phyloP scores from a whole-genome alignment of 208 protist genomes.

The Vickermania ingenoplastis region DNA sequence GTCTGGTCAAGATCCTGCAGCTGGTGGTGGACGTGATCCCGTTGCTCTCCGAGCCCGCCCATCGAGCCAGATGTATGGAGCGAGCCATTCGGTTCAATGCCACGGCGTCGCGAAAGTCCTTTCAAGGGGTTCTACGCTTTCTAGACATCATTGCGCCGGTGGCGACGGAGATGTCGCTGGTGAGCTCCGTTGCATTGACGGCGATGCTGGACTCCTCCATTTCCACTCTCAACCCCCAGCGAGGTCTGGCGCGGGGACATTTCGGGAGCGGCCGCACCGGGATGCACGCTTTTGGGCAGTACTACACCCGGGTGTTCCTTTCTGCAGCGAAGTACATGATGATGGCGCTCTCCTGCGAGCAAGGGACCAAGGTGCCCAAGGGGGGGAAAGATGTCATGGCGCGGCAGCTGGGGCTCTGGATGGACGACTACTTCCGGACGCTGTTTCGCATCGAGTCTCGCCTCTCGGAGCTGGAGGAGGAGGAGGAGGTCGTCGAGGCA shows the following conservation, averaged over 20 bases:
- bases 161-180: constrained; percentile 13
- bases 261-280: background rate
- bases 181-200: constrained; percentile 10
- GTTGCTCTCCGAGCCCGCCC: constrained; percentile 6
- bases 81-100: constrained; percentile 23
- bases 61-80: constrained; percentile 17
- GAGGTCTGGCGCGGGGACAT: background rate
- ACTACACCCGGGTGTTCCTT: background rate
- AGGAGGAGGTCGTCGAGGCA: background rate
- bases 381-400: background rate
- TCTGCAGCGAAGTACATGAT: background rate
- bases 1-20: constrained; percentile 4
- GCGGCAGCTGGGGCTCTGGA: background rate
- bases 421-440: background rate
- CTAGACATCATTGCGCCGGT: constrained; percentile 21
- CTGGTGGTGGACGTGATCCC: background rate
- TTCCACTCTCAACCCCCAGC: background rate
- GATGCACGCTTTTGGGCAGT: background rate
- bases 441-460: background rate
- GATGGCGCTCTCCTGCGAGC: background rate
- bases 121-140: constrained; percentile 24
- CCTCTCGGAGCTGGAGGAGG: background rate
- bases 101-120: constrained; percentile 1
- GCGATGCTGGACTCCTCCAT: background rate
- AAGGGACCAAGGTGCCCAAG: background rate